Conservation (phyloP, 345 rosid species). For the Eutrema yunnanense region DNA sequence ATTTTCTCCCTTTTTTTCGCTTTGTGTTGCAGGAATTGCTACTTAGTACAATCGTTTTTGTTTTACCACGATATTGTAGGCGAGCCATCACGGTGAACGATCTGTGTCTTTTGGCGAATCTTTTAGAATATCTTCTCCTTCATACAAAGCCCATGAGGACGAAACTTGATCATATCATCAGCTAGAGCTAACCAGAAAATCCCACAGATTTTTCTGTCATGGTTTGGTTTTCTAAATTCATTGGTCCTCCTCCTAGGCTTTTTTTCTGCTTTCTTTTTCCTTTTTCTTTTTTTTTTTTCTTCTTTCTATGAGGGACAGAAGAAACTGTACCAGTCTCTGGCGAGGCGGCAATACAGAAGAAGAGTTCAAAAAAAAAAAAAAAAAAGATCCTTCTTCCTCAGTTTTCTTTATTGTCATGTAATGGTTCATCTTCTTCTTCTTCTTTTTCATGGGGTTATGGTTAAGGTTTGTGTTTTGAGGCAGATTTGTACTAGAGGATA, state of each 20-base stretch:
- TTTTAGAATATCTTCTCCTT: conserved; percentile 23
- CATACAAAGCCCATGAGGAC: conserved; percentile 27
- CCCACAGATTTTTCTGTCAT: conserved; percentile 28
- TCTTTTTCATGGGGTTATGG: conserved; percentile 18
- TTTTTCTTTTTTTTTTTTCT: not conserved
- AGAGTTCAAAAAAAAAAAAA: conserved; percentile 19
- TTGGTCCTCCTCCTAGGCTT: conserved; percentile 26
- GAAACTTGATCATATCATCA: conserved; percentile 27
- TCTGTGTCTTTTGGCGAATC: conserved; percentile 28
- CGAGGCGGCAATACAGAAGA: conserved; percentile 61
- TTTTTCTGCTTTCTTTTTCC: conserved; percentile 6
- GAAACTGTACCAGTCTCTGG: conserved; percentile 67
- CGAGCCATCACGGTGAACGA: conserved; percentile 32
- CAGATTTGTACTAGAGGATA: conserved; percentile 28
- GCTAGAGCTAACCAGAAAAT: conserved; percentile 32
- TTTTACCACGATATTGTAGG: conserved; percentile 39
- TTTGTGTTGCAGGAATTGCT: conserved; percentile 35
- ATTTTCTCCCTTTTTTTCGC: not conserved
- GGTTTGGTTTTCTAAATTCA: conserved; percentile 35
- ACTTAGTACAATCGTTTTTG: conserved; percentile 34
- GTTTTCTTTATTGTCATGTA: conserved; percentile 25
- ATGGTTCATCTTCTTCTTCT: conserved; percentile 15
- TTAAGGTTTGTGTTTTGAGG: conserved; percentile 33
- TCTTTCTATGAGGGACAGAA: conserved; percentile 32
- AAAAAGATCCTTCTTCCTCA: conserved; percentile 25